Percentiles rank a stretch among this genome's conserved stretches.
phyloP scores from a whole-genome alignment of 2,329 filamentous ascomycete species.

The Leptographium wingfieldii region DNA sequence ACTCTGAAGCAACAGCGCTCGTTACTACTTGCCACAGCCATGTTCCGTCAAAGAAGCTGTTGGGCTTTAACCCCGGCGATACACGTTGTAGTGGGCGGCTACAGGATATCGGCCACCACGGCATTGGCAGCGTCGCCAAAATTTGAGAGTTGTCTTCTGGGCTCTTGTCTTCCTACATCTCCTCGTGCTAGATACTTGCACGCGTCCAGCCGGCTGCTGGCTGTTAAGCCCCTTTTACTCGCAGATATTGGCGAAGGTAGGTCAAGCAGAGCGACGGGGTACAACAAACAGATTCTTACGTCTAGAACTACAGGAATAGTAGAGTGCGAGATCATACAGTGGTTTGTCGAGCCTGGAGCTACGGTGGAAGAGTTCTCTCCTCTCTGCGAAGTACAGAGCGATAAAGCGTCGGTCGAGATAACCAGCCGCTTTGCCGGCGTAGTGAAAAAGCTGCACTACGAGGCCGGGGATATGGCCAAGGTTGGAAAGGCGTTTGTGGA shows the following conservation, averaged over 20 bases:
- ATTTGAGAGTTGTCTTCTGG: not conserved
- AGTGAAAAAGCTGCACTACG: constrained; percentile 92
- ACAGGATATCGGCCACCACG: not conserved
- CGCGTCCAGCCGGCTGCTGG: constrained; percentile 33
- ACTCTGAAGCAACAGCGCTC: not conserved
- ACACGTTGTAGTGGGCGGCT: not conserved
- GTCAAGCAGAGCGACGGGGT: not conserved
- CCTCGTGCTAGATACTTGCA: constrained; percentile 27
- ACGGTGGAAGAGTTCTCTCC: constrained; percentile 96
- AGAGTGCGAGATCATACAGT: constrained; percentile 98
- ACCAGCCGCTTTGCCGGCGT: constrained; percentile 91
- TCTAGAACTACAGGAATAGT: constrained; percentile 58
- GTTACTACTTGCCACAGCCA: constrained; percentile 17
- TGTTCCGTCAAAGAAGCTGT: constrained; percentile 44
- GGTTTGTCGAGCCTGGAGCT: constrained; percentile 95
- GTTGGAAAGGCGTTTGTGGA: constrained; percentile 91
- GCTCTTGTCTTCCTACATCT: too few relatives aligned
- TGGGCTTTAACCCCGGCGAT: constrained; percentile 30
- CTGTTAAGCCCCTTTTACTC: constrained; percentile 67
- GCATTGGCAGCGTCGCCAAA: not conserved
- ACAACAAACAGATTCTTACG: not conserved
- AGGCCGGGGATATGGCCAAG: constrained; percentile 89
- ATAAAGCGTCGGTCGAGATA: constrained; percentile 86
- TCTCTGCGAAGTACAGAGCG: constrained; percentile 94
- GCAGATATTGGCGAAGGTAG: constrained; percentile 78